These are phyloP conservation scores for Paramyrothecium sp. DNA, from an alignment of 2,329 filamentous ascomycete genomes.

Conservation along the genomic window DNA sequence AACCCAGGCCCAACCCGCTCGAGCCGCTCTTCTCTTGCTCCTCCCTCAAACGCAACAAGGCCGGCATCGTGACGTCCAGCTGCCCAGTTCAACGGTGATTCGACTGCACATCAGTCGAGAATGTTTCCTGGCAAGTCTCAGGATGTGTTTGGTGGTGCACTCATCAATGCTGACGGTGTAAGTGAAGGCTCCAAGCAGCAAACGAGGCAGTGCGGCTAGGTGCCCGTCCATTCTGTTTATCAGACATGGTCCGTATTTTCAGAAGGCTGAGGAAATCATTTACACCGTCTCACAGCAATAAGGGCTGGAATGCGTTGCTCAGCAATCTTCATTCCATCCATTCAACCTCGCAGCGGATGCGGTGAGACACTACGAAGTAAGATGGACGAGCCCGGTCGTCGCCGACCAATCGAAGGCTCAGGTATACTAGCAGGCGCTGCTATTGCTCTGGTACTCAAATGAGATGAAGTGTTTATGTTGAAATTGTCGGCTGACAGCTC, in stretches of 20 bases:
- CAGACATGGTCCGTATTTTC: conserved; percentile 6
- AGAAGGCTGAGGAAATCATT: conserved; percentile 19
- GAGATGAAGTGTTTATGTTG: background rate
- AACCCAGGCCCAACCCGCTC: conserved; percentile 28
- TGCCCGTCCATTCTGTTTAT: conserved; percentile 18
- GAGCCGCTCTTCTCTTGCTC: conserved; percentile 2
- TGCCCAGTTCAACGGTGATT: background rate
- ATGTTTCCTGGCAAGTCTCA: too few relatives aligned
- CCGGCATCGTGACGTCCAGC: conserved; percentile 12
- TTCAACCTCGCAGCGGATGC: background rate
- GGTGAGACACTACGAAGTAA: too few relatives aligned
- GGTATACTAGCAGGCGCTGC: background rate
- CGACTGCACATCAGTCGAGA: too few relatives aligned
- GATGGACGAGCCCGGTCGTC: too few relatives aligned
- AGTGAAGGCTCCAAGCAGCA: too few relatives aligned
- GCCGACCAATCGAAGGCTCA: background rate
- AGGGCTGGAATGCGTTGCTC: conserved; percentile 38
- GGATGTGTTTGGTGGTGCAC: background rate
- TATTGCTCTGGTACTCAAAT: background rate
- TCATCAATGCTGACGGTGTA: background rate
- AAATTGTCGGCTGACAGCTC: background rate
- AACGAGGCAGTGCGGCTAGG: background rate
- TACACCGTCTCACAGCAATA: conserved; percentile 26
- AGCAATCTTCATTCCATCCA: conserved; percentile 33
- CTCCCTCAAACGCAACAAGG: conserved; percentile 6